These are phyloP conservation scores for Cajanus cajan DNA, from an alignment of 306 rosid species.

Conservation along the genomic window DNA sequence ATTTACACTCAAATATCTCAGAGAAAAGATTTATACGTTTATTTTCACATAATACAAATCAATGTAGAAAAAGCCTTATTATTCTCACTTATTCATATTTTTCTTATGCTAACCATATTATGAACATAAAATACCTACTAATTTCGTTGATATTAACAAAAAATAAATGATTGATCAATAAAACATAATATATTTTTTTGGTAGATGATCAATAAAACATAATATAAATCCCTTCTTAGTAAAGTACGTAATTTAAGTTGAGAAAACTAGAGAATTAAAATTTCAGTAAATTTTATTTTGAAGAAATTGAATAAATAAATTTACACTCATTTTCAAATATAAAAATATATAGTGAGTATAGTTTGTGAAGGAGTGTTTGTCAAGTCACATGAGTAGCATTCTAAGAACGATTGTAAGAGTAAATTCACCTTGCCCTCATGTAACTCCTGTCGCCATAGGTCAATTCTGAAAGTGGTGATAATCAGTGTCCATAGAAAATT, in stretches of 20 bases:
- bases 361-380: neutral
- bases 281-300: neutral
- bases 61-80: no score
- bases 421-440: neutral
- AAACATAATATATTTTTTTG: no score
- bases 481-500: slow-evolving; percentile 2
- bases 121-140: no score
- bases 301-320: neutral
- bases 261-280: neutral
- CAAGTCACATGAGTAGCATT: neutral
- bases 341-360: neutral
- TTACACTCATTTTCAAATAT: neutral
- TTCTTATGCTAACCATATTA: no score
- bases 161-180: no score
- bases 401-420: neutral
- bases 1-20: no score
- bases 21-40: no score
- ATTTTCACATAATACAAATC: no score
- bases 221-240: no score
- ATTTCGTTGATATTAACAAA: no score
- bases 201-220: no score
- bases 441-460: slow-evolving; percentile 4
- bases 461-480: slow-evolving; percentile 14
- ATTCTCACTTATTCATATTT: neutral
- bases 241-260: no score